A percentile compares a stretch with the other conserved stretches of the same genome.
Conservation (phyloP, 176 grass and related monocot species). For the Leersia perrieri region DNA sequence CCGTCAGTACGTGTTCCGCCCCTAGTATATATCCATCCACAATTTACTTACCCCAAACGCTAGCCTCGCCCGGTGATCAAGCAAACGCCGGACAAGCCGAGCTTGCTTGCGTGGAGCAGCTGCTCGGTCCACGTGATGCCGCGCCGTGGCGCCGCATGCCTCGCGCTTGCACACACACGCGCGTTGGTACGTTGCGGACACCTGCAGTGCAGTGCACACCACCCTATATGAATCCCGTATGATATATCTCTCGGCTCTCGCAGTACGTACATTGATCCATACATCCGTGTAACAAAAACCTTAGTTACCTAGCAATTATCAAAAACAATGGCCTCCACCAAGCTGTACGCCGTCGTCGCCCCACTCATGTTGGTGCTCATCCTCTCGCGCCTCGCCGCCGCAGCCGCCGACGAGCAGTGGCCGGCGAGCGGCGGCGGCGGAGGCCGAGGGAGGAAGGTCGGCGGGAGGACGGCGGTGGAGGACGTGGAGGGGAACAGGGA, state of each 20-base stretch:
- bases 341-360: neutral
- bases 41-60: neutral
- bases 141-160: neutral
- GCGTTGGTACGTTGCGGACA: neutral
- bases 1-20: too few relatives aligned
- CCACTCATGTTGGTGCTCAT: neutral
- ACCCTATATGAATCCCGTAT: neutral
- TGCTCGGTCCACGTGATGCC: neutral
- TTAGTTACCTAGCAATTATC: neutral
- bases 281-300: neutral
- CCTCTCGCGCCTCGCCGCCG: neutral
- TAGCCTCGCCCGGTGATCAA: neutral
- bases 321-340: conserved; percentile 3
- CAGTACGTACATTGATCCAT: too few relatives aligned
- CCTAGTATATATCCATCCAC: too few relatives aligned
- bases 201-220: neutral
- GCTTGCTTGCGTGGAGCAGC: neutral
- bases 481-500: conserved; percentile 28
- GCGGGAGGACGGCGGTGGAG: conserved; percentile 12
- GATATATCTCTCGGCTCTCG: neutral
- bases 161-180: too few relatives aligned
- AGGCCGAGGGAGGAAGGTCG: neutral
- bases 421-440: neutral
- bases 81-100: neutral
- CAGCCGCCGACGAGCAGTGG: neutral